These are phyloP conservation scores for Alternaria atra DNA, from an alignment of 2,329 filamentous ascomycete genomes.

Conservation along the genomic window DNA sequence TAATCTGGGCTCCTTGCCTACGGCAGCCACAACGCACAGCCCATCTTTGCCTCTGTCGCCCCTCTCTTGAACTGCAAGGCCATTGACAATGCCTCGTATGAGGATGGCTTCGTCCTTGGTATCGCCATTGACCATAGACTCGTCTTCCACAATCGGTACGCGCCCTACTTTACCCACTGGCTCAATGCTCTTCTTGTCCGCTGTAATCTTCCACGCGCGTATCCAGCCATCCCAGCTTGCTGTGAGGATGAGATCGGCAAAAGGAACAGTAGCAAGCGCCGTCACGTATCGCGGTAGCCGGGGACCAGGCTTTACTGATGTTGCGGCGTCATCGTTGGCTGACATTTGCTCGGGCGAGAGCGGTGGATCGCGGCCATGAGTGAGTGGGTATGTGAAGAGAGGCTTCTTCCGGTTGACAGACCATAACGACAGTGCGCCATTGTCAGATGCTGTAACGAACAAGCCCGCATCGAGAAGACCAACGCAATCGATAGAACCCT, in stretches of 20 bases:
- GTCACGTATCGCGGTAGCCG: slow-evolving; percentile 86
- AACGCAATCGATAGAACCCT: slow-evolving; percentile 91
- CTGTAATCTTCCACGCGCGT: slow-evolving; percentile 81
- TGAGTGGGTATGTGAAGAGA: slow-evolving; percentile 77
- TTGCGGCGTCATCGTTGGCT: slow-evolving; percentile 68
- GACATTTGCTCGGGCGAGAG: slow-evolving; percentile 74
- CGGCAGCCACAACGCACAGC: slow-evolving; percentile 82
- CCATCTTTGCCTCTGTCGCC: slow-evolving; percentile 78
- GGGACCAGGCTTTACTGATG: slow-evolving; percentile 58
- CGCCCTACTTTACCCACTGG: slow-evolving; percentile 71
- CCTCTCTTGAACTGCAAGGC: slow-evolving; percentile 84
- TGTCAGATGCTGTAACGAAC: slow-evolving; percentile 94
- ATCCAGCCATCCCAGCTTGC: slow-evolving; percentile 95
- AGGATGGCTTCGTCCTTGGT: slow-evolving; percentile 33
- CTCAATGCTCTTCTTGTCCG: slow-evolving; percentile 78
- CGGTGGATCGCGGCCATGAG: slow-evolving; percentile 84
- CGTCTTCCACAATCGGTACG: slow-evolving; percentile 31
- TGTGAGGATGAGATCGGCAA: slow-evolving; percentile 87
- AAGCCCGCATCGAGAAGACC: slow-evolving; percentile 87
- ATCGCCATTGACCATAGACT: slow-evolving; percentile 14
- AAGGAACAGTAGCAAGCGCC: slow-evolving; percentile 84
- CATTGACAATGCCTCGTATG: slow-evolving; percentile 84
- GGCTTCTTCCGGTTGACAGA: slow-evolving; percentile 94
- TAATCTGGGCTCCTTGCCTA: slow-evolving; percentile 85
- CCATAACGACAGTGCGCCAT: slow-evolving; percentile 87